Evolutionary conservation across 2,329 filamentous ascomycete genomes (phyloP), one percentile per base, ranked within the genome.

Genomic region (Calonectria leucothoes): DNA sequence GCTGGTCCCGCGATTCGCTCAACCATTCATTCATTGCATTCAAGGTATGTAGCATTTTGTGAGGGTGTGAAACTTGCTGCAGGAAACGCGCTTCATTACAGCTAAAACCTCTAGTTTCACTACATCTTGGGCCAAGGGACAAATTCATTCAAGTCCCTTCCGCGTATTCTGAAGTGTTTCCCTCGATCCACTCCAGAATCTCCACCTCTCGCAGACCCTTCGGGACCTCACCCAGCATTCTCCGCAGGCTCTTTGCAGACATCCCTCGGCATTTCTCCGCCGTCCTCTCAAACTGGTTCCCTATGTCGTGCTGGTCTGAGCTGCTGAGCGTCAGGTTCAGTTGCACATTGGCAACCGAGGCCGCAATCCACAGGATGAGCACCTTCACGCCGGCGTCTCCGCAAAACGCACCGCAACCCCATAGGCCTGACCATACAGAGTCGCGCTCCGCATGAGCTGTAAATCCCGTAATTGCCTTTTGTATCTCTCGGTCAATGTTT

Each of bases 341-440:
- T 20, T 69, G 61, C 10, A 81, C 72, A 39, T 73, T 65, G 1
- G 80, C 76, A 15, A 74, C 49, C 0, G 81, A 82, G 0, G 82
- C 81, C 6, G 83, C 82, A 3, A 82, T 76, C 82, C 82, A 85
- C 14, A 84, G 65, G 6, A 84, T 6, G 2, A 81, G 42, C 52
- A 82, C 65, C 65, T 85, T 85, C 0, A 81, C 75, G 3, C 76
- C 82, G 20, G 81, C 80, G 48, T 83, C 81, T 4, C 83, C 82
- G 12, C 82, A 81, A 33, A 85, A 85, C 0, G 82, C 83, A 29
- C 83, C 83, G 27, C 84, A 85, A 3, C 83, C 83, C 82, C 83
- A 84, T 4, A 81, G 73, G 0, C 82, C 82, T 0, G 79, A 79
- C 63, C 78, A 81, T 0, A 84, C 64, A 12, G 70, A 29, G n/a